Evolutionary conservation across 305 asterid species (phyloP).

Genomic region (Lippia alba): DNA sequence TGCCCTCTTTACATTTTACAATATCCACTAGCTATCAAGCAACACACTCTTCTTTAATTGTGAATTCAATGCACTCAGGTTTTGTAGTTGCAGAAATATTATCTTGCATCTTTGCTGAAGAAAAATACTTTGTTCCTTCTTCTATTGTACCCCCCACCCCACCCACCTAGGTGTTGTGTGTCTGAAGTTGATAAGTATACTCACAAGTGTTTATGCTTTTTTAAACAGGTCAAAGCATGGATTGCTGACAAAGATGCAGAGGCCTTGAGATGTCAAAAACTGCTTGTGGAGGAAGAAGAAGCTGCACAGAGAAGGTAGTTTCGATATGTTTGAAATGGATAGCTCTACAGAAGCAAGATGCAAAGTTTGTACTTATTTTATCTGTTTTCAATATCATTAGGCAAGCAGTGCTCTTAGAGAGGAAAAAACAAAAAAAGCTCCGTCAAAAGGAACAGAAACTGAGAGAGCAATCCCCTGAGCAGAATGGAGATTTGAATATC

Average conservation of each 20-base stretch:
- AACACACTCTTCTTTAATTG: slow-evolving; percentile 22
- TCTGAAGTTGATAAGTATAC: not conserved
- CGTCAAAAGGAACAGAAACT: slow-evolving; percentile 73
- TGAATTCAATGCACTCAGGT: slow-evolving; percentile 25
- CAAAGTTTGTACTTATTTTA: slow-evolving; percentile 18
- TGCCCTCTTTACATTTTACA: slow-evolving; percentile 10
- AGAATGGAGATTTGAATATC: slow-evolving; percentile 40
- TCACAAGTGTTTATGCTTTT: slow-evolving; percentile 32
- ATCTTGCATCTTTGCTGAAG: not conserved
- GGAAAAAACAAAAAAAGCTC: slow-evolving; percentile 71
- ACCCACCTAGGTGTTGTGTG: slow-evolving; percentile 17
- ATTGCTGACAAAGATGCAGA: slow-evolving; percentile 91
- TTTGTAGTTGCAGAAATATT: slow-evolving; percentile 5
- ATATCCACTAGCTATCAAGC: slow-evolving; percentile 24
- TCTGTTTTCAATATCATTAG: slow-evolving; percentile 41
- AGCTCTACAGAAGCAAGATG: slow-evolving; percentile 1
- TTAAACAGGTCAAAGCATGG: slow-evolving; percentile 88
- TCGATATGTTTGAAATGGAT: slow-evolving; percentile 7
- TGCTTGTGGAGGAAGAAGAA: slow-evolving; percentile 98
- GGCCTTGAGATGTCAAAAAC: slow-evolving; percentile 92
- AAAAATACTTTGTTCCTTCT: slow-evolving; percentile 3
- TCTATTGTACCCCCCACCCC: slow-evolving; percentile 10
- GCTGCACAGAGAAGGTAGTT: slow-evolving; percentile 81
- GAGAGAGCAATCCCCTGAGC: slow-evolving; percentile 52
- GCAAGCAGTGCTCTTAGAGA: slow-evolving; percentile 65